A percentile compares a stretch with the other conserved stretches of the same genome.
phyloP scores from a whole-genome alignment of 768 basidiomycete genomes.

The Mycena kentingensis region DNA sequence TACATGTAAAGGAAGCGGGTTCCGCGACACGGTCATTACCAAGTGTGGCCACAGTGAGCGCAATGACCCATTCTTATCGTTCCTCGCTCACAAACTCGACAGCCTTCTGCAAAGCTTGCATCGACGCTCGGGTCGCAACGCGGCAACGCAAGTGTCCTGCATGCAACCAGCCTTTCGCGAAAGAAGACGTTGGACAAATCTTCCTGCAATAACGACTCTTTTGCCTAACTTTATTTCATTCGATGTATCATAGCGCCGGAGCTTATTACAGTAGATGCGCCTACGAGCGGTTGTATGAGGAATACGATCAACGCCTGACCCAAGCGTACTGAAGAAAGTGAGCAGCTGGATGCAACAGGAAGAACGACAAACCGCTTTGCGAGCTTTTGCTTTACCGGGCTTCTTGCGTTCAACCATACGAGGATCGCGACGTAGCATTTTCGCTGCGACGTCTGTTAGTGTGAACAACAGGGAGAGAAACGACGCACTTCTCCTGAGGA shows the following conservation, averaged over 20 bases:
- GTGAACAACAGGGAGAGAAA: constrained; percentile 3
- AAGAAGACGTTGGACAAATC: constrained; percentile 68
- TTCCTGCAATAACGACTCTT: constrained; percentile 44
- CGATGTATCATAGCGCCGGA: too few species aligned
- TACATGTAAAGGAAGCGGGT: constrained; percentile 69
- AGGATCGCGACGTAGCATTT: constrained; percentile 86
- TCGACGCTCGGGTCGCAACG: constrained; percentile 85
- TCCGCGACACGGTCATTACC: constrained; percentile 78
- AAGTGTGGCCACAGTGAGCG: constrained; percentile 90
- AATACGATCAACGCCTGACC: constrained; percentile 82
- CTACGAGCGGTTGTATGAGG: constrained; percentile 1
- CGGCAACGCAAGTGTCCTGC: constrained; percentile 94
- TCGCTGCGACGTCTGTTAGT: constrained; percentile 51
- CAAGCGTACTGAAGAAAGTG: constrained; percentile 69
- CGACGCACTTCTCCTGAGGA: constrained; percentile 72
- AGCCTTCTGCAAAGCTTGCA: constrained; percentile 86
- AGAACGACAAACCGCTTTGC: constrained; percentile 72
- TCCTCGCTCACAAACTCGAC: constrained; percentile 3
- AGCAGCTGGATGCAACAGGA: neutral
- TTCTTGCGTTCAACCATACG: constrained; percentile 99
- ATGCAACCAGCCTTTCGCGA: constrained; percentile 79
- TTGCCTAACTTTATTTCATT: constrained; percentile 19
- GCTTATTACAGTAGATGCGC: constrained; percentile 15
- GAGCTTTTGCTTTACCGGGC: constrained; percentile 88
- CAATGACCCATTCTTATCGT: neutral